Percentiles rank a stretch among this genome's conserved stretches.
phyloP scores from a whole-genome alignment of 2,329 filamentous ascomycete species.

The Lachnellula hyalina region DNA sequence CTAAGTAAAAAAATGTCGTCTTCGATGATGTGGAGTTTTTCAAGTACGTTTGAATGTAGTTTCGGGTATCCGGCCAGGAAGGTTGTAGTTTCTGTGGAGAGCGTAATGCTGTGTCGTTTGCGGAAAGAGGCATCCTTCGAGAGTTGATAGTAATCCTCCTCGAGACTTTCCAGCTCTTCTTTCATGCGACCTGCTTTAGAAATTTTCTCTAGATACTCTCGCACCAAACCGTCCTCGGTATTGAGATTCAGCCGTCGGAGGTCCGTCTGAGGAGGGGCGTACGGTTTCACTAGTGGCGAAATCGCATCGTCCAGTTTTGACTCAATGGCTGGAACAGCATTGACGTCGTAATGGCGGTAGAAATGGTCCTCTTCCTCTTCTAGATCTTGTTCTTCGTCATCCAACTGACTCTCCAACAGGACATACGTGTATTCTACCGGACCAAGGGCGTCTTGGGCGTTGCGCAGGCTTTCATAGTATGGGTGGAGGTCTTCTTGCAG shows the following conservation, averaged over 20 bases:
- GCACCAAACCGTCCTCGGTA: conserved; percentile 4
- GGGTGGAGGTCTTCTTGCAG: conserved; percentile 7
- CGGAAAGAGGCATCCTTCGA: conserved; percentile 15
- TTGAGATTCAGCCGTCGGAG: neutral
- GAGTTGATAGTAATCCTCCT: conserved; percentile 8
- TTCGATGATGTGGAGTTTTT: conserved; percentile 16
- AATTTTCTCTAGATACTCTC: conserved; percentile 8
- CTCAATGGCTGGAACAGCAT: conserved; percentile 1
- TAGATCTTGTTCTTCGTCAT: conserved; percentile 15
- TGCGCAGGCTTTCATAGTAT: conserved; percentile 15
- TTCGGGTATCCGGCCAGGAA: conserved; percentile 19
- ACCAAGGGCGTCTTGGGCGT: conserved; percentile 17
- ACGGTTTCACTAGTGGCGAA: conserved; percentile 14
- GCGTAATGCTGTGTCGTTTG: conserved; percentile 7
- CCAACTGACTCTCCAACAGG: conserved; percentile 12
- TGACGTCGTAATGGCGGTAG: conserved; percentile 13
- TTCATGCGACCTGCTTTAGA: conserved; percentile 5
- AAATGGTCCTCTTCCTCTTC: conserved; percentile 22
- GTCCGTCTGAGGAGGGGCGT: neutral
- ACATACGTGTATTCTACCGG: conserved; percentile 16
- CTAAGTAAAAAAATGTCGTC: conserved; percentile 14
- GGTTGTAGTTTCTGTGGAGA: conserved; percentile 7
- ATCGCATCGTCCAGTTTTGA: conserved; percentile 10
- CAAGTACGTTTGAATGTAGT: conserved; percentile 9
- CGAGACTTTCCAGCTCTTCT: conserved; percentile 10